Base-by-base conservation (phyloP, 331 rosid genomes). In the Malus hybrid region DNA sequence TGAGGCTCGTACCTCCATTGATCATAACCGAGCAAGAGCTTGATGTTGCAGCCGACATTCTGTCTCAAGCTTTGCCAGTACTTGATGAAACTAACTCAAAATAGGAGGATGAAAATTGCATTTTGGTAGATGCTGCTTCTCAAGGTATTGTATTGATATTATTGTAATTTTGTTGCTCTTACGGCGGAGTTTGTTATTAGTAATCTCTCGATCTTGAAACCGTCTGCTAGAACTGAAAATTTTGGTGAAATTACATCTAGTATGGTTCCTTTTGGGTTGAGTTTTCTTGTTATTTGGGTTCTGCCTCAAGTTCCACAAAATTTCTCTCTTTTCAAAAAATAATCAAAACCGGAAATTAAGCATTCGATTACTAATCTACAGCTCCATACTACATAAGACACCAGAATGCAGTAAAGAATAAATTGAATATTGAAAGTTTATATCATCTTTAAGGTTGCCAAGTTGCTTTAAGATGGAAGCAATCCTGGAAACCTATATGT, bases 1-100 rank as follows among this genome's bases (percentile, higher is more conserved):
- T 91, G 59, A 85, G 98, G 86, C 71, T 93, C 54, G 93, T 93
- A n/a, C 98, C 98, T 2, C 97, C 98, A 44, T 81, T 89, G 83
- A 89, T 85, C 71, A 85, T 91, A 79, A 84, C 88, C 15, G 91
- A 87, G 83, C 80, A 86, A 62, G 97, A 91, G 83, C 85, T 91
- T 67, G 89, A 87, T 60, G 76, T 27, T 22, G 91, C 88, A 0
- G 90, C 82, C 12, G 83, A 89, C 32, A 84, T 89, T 79, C 69
- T 91, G 76, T 69, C 7, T 79, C 76, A 69, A 80, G 62, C 73
- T 57, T 54, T 89, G 59, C 79, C 83, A 4, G 90, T 75, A 71
- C 89, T 91, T 61, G 92, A 85, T 70, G 65, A 36, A 29, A 76
- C 74, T 18, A 71, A 70, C n/a, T 55, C 61, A 67, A 76, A 67